These are phyloP conservation scores for Cladophialophora exuberans DNA, from an alignment of 2,329 filamentous ascomycete species.

Conservation along the genomic window DNA sequence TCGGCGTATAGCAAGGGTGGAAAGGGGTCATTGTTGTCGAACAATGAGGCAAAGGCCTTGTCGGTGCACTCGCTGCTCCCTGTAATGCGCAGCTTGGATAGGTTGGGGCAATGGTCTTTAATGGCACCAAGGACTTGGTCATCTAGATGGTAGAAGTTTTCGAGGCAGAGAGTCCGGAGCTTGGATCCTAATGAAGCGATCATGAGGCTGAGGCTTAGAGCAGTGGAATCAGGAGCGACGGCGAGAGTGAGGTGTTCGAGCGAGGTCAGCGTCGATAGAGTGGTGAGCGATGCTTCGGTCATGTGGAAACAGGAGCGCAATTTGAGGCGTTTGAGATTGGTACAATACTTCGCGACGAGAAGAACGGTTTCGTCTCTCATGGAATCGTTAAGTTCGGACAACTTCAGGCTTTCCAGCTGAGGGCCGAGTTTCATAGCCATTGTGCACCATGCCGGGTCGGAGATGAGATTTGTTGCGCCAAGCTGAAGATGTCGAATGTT, in stretches of 20 bases:
- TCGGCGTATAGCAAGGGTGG: conserved; percentile 71
- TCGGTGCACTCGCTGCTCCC: conserved; percentile 78
- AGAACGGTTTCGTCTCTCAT: conserved; percentile 73
- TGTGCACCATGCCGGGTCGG: conserved; percentile 73
- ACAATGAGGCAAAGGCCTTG: conserved; percentile 70
- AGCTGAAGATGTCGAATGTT: conserved; percentile 74
- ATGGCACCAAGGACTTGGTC: conserved; percentile 72
- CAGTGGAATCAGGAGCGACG: conserved; percentile 58
- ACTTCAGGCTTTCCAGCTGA: conserved; percentile 68
- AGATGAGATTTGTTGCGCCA: conserved; percentile 81
- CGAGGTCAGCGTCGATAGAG: conserved; percentile 63
- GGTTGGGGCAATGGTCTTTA: conserved; percentile 66
- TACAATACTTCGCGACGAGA: conserved; percentile 66
- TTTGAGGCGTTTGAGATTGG: conserved; percentile 74
- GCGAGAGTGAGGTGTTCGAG: conserved; percentile 78
- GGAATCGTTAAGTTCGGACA: conserved; percentile 82
- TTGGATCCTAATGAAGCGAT: conserved; percentile 65
- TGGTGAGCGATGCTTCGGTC: conserved; percentile 65
- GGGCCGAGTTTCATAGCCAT: conserved; percentile 69
- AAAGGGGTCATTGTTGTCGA: conserved; percentile 64
- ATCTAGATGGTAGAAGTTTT: conserved; percentile 65
- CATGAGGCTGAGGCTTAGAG: conserved; percentile 63
- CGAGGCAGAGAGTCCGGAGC: conserved; percentile 78
- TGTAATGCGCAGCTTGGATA: conserved; percentile 79
- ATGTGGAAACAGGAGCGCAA: conserved; percentile 78